Evolutionary conservation across 2,329 filamentous ascomycete species (phyloP), one percentile per base, ranked within the genome.

Genomic region (Cordyceps javanica): DNA sequence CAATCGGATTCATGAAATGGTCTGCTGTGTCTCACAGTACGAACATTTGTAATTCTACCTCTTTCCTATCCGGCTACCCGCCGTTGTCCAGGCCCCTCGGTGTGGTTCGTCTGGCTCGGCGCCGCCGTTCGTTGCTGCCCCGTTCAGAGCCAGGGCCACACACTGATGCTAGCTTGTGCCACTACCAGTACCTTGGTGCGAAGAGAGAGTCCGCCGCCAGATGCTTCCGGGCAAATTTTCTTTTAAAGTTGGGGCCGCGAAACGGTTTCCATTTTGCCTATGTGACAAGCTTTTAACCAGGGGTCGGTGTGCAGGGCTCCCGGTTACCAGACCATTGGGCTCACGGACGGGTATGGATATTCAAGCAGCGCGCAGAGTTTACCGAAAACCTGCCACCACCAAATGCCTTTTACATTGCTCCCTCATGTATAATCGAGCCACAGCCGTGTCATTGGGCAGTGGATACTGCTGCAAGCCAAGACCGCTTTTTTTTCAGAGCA

Each of bases 61-160:
- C 34, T 14, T 39, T 39, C 5, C 14, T 50, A 21, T 19, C 46
- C 21, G 21, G 21, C 48, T 53, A 34, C 38, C 50, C 38, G 38
- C 50, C 50, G 8, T 42, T 44, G 42, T 48, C 42, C 36, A 19
- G 25, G 34, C 8, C 25, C 41, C 36, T 34, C 25, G 32, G 25
- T 34, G 48, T 45, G 42, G 56, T 58, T 58, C 56, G 42, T 53
- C 49, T 25, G 23, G 56, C 56, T 53, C 56, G 56, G 56, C 56
- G 28, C 42, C n/a, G 56, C 56, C 56, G 56, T 58, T 58, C 56
- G 49, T 53, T 36, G 34, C n/a, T n/a, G 41, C 26, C 44, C 54
- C 45, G 21, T 57, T 36, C 23, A 36, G 44, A 45, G 36, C 16
- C 44, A 48, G 26, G 44, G 38, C 25, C 54, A 45, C 54, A 57